Conservation (phyloP, 805 yeast genomes). For the Saturnispora gosingensis region DNA sequence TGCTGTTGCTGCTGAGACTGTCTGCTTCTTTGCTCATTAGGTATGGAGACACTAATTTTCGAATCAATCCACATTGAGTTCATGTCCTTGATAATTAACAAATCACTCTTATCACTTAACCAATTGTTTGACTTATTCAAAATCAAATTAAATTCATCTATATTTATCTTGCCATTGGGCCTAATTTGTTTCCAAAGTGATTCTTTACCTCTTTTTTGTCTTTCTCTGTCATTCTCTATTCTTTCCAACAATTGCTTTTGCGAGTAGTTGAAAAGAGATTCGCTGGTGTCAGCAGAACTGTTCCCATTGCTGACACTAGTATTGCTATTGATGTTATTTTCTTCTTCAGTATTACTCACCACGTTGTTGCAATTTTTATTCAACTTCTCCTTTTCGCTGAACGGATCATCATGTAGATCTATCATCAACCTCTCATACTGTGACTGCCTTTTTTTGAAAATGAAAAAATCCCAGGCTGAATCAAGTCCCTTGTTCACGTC, state of each 20-base stretch:
- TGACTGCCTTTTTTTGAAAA: constrained; percentile 39
- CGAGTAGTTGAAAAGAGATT: constrained; percentile 2
- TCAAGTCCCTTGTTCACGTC: constrained; percentile 11
- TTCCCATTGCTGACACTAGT: neutral
- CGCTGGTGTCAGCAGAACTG: neutral
- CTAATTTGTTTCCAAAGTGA: constrained; percentile 63
- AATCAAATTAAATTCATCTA: constrained; percentile 28
- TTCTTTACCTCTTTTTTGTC: constrained; percentile 80
- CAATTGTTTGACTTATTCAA: constrained; percentile 15
- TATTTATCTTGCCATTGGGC: constrained; percentile 18
- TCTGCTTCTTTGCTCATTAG: neutral
- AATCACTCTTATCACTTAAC: constrained; percentile 2
- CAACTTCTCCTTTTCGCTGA: constrained; percentile 1
- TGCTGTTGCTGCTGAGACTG: neutral
- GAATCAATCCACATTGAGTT: constrained; percentile 7
- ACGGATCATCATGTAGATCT: constrained; percentile 24
- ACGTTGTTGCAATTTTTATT: neutral
- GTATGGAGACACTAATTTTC: constrained; percentile 4
- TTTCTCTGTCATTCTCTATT: constrained; percentile 89
- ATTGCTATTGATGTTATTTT: neutral
- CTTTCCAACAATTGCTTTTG: constrained; percentile 55
- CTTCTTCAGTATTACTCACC: neutral
- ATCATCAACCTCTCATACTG: constrained; percentile 40
- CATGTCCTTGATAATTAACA: constrained; percentile 4
- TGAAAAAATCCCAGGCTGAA: constrained; percentile 38